Percentiles rank a stretch among this genome's conserved stretches.
These are phyloP conservation scores for Globisporangium barbulae DNA, from an alignment of 352 stramenopile genomes.

Conservation along the genomic window DNA sequence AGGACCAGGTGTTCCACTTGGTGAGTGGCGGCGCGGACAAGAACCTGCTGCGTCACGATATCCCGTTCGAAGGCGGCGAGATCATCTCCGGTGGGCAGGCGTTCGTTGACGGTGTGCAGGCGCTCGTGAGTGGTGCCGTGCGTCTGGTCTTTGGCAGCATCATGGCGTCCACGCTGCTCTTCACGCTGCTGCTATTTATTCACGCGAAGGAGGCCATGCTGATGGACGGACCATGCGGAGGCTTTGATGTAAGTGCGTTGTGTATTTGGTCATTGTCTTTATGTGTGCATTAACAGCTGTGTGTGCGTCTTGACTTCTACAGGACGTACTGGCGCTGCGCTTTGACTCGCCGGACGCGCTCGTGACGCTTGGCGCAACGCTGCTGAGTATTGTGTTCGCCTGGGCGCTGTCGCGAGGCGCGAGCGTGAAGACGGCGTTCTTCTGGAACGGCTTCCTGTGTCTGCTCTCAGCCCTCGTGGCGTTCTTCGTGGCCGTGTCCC, in stretches of 20 bases:
- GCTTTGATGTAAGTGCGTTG: slow-evolving; percentile 41
- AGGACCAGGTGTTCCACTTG: slow-evolving; percentile 33
- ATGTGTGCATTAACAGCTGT: slow-evolving; percentile 5
- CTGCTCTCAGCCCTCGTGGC: slow-evolving; percentile 41
- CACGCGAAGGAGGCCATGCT: slow-evolving; percentile 63
- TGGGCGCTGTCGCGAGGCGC: slow-evolving; percentile 34
- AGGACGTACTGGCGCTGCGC: slow-evolving; percentile 52
- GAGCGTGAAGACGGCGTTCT: slow-evolving; percentile 51
- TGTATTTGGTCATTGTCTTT: not conserved
- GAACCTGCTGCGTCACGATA: slow-evolving; percentile 61
- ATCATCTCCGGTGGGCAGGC: slow-evolving; percentile 39
- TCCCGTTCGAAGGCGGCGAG: slow-evolving; percentile 51
- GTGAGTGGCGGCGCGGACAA: slow-evolving; percentile 79
- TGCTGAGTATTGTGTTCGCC: slow-evolving; percentile 33
- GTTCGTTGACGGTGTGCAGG: slow-evolving; percentile 28
- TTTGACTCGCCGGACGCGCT: slow-evolving; percentile 55
- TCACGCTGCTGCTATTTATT: slow-evolving; percentile 74
- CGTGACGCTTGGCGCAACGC: slow-evolving; percentile 34
- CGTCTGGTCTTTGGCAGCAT: slow-evolving; percentile 48
- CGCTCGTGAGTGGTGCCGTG: slow-evolving; percentile 25
- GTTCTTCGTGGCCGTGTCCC: slow-evolving; percentile 67
- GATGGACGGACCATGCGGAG: slow-evolving; percentile 37
- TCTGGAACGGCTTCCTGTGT: slow-evolving; percentile 69
- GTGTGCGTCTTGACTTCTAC: not conserved
- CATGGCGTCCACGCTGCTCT: slow-evolving; percentile 53